Conservation (phyloP, 306 rosid species). For the Adenanthera pavonina region DNA sequence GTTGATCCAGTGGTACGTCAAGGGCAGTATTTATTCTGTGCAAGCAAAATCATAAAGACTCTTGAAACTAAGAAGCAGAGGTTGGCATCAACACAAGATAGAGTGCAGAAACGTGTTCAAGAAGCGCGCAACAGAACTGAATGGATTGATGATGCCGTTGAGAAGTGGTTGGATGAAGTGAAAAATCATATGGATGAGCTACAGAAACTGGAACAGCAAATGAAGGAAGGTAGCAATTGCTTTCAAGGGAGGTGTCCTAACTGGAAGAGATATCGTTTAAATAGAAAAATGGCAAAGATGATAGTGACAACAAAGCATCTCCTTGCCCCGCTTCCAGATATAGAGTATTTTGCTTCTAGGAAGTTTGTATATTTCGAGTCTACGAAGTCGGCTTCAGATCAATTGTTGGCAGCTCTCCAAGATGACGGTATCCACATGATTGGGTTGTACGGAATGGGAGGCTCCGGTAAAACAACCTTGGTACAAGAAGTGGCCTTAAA, state of each 20-base stretch:
- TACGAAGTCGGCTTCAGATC: background rate
- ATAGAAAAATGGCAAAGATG: background rate
- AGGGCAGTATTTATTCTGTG: background rate
- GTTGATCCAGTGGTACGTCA: background rate
- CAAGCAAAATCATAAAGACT: background rate
- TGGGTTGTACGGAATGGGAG: conserved; percentile 15
- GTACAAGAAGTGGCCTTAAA: background rate
- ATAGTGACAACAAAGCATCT: background rate
- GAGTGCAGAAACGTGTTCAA: background rate
- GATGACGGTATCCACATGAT: background rate
- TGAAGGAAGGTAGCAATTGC: background rate
- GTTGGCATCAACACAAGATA: background rate
- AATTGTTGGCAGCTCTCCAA: background rate
- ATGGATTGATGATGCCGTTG: background rate
- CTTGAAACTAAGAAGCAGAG: background rate
- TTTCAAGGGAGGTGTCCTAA: background rate
- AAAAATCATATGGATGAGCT: background rate
- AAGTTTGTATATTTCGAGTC: background rate
- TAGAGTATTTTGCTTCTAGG: background rate
- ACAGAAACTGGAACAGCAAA: background rate
- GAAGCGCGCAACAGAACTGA: background rate
- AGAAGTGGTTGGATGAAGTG: background rate
- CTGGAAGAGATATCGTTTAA: background rate
- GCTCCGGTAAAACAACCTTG: conserved; percentile 9
- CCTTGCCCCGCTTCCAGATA: background rate